Conservation (phyloP, 345 rosid genomes). For the Salix koriyanagi region DNA sequence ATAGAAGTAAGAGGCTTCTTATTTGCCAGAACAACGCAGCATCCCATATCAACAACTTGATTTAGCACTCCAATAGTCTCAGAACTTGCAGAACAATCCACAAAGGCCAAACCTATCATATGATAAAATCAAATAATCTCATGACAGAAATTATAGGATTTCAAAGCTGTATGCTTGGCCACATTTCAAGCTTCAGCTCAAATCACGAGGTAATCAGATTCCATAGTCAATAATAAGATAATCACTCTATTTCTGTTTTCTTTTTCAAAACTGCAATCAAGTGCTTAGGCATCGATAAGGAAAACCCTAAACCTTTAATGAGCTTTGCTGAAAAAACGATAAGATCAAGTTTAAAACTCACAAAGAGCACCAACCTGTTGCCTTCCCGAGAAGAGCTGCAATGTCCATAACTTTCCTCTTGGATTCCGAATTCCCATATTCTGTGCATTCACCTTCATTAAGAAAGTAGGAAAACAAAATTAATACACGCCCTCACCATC, state of each 20-base stretch:
- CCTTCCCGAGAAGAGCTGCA: conserved; percentile 53
- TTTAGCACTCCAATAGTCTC: conserved; percentile 52
- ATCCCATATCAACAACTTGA: conserved; percentile 55
- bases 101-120: conserved; percentile 60
- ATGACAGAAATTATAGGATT: background rate
- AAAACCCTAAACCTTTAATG: background rate
- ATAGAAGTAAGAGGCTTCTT: conserved; percentile 88
- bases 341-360: background rate
- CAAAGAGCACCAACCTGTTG: conserved; percentile 51
- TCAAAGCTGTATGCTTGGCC: background rate
- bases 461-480: background rate
- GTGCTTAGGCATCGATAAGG: background rate
- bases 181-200: background rate
- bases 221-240: background rate
- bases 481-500: background rate
- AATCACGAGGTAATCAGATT: background rate
- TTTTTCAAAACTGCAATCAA: background rate
- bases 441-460: conserved; percentile 35
- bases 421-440: conserved; percentile 38
- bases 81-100: conserved; percentile 85
- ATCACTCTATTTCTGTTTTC: background rate
- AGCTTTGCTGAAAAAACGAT: background rate
- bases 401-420: conserved; percentile 37
- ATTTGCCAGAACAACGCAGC: conserved; percentile 81
- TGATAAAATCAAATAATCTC: conserved; percentile 12